Percentiles rank a stretch among this genome's conserved stretches.
Evolutionary conservation across 2,329 filamentous ascomycete species (phyloP).

Genomic region (Lasiodiplodia sp.): DNA sequence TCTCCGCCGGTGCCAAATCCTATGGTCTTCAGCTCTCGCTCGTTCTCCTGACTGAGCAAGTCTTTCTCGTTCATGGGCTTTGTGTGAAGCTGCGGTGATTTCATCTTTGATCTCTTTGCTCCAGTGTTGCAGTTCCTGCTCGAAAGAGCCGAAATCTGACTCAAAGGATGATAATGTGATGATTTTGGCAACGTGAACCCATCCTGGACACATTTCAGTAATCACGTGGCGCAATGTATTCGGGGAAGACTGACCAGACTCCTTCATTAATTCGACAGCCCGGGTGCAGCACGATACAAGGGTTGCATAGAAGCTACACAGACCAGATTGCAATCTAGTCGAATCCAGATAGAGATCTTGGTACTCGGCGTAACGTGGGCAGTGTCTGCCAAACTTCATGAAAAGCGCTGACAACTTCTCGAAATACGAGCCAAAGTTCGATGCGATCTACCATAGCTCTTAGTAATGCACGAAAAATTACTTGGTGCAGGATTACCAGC

Average conservation of each 20-base stretch:
- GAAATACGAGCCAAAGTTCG: background rate
- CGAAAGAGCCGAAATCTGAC: background rate
- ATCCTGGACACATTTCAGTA: background rate
- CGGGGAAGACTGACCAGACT: background rate
- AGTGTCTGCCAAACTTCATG: conserved; percentile 6
- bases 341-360: background rate
- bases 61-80: background rate
- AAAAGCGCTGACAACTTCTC: background rate
- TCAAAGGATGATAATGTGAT: background rate
- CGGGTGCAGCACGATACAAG: background rate
- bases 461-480: background rate
- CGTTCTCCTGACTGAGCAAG: background rate
- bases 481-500: background rate
- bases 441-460: background rate
- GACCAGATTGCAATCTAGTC: background rate
- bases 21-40: background rate
- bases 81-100: background rate
- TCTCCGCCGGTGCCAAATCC: background rate
- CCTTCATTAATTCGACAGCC: background rate
- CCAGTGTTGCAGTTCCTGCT: background rate
- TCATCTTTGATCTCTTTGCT: conserved; percentile 10
- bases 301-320: conserved; percentile 3
- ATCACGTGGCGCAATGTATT: too few relatives aligned
- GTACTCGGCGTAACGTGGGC: conserved; percentile 4
- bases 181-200: background rate